phyloP scores from a whole-genome alignment of 2,329 filamentous ascomycete species.

The Exophiala dermatitidis region DNA sequence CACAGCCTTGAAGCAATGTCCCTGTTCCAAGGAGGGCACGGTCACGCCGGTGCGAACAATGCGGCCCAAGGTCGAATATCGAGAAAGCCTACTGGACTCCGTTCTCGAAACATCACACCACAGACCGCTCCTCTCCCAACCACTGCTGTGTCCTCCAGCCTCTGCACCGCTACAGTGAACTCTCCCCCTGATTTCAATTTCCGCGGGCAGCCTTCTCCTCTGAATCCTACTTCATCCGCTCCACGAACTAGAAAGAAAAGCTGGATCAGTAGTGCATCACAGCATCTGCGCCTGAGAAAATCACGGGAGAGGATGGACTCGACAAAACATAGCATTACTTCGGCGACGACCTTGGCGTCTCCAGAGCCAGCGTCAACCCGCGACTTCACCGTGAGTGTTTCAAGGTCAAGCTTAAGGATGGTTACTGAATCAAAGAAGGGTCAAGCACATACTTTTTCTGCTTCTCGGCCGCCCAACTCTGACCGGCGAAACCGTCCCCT shows the following conservation, averaged over 20 bases:
- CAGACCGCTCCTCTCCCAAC: neutral
- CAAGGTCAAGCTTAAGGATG: no score
- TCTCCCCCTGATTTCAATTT: neutral
- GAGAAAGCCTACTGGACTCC: slow-evolving; percentile 8
- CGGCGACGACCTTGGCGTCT: neutral
- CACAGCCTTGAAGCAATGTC: slow-evolving; percentile 3
- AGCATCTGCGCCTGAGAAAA: slow-evolving; percentile 6
- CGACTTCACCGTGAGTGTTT: slow-evolving; percentile 6
- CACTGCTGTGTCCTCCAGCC: neutral
- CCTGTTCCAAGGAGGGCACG: neutral
- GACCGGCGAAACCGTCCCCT: neutral
- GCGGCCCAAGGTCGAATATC: neutral
- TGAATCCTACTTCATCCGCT: neutral
- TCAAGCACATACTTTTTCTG: slow-evolving; percentile 5
- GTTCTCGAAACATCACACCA: neutral
- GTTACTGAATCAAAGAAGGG: neutral
- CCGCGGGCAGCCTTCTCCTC: neutral
- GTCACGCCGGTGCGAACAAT: neutral
- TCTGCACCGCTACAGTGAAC: neutral
- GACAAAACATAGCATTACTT: neutral
- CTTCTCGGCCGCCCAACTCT: slow-evolving; percentile 4
- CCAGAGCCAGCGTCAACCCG: neutral
- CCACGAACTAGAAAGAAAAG: slow-evolving; percentile 3
- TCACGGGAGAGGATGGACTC: slow-evolving; percentile 5
- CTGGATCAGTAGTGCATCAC: slow-evolving; percentile 14